Conservation (phyloP, 2,329 filamentous ascomycete species). For the Penicillium sp. region DNA sequence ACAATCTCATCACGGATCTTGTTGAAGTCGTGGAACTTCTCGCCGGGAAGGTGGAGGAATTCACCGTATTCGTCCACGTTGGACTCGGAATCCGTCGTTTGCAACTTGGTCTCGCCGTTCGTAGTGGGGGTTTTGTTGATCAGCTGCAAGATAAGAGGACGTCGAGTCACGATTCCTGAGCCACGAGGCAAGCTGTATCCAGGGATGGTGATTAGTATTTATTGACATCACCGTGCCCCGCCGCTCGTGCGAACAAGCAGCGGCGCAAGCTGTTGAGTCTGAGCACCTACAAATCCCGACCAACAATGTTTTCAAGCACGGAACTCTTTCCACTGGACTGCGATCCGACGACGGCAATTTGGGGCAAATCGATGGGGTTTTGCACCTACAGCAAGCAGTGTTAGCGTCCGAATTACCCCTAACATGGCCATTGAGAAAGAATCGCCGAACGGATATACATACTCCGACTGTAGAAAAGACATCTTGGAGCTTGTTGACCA, state of each 20-base stretch:
- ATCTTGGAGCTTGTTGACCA: slow-evolving; percentile 99
- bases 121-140: slow-evolving; percentile 78
- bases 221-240: slow-evolving; percentile 22
- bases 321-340: slow-evolving; percentile 99
- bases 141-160: slow-evolving; percentile 93
- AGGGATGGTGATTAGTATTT: slow-evolving; percentile 26
- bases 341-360: slow-evolving; percentile 97
- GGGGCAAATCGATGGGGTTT: slow-evolving; percentile 97
- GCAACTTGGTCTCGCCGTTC: slow-evolving; percentile 70
- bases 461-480: slow-evolving; percentile 96
- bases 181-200: slow-evolving; percentile 83
- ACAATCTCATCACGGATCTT: slow-evolving; percentile 98
- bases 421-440: slow-evolving; percentile 6
- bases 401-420: slow-evolving; percentile 22
- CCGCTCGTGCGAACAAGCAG: slow-evolving; percentile 10
- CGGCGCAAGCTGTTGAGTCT: neutral
- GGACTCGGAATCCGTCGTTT: slow-evolving; percentile 77
- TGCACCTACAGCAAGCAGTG: slow-evolving; percentile 65
- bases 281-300: slow-evolving; percentile 86
- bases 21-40: slow-evolving; percentile 98
- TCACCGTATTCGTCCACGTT: slow-evolving; percentile 98
- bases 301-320: slow-evolving; percentile 97
- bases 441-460: slow-evolving; percentile 39
- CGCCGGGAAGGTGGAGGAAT: slow-evolving; percentile 94
- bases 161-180: slow-evolving; percentile 93